Evolutionary conservation across 2,329 filamentous ascomycete genomes (phyloP).

Genomic region (Neopestalotiopsis rosae): DNA sequence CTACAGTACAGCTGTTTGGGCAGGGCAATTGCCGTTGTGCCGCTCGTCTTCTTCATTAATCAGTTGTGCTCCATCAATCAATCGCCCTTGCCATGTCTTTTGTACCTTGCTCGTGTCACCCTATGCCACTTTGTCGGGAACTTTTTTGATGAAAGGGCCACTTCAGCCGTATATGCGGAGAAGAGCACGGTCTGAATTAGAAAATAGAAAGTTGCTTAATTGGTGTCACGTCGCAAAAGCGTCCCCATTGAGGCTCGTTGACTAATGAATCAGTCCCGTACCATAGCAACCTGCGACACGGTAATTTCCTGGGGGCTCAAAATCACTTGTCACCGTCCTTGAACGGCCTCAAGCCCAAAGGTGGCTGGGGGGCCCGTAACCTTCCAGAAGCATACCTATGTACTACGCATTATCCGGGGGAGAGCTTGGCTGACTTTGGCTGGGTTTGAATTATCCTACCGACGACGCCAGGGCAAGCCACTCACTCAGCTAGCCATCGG

Average conservation of each 20-base stretch:
- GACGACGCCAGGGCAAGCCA: not conserved
- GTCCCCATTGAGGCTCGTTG: not conserved
- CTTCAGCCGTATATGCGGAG: slow-evolving; percentile 3
- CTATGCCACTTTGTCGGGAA: not conserved
- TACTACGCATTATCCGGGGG: not conserved
- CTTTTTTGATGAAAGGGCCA: not conserved
- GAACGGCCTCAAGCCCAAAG: not conserved
- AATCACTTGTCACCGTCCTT: not conserved
- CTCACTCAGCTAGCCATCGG: slow-evolving; percentile 5
- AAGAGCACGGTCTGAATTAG: not conserved
- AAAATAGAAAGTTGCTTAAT: not conserved
- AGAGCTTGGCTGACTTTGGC: too few relatives aligned
- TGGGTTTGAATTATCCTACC: too few relatives aligned
- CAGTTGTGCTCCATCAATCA: not conserved
- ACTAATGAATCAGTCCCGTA: not conserved
- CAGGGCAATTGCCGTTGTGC: not conserved
- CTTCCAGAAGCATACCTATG: not conserved
- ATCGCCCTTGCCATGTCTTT: not conserved
- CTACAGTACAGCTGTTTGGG: not conserved
- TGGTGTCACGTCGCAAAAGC: not conserved
- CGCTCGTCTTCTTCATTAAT: not conserved
- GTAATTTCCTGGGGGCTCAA: not conserved
- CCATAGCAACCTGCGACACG: not conserved
- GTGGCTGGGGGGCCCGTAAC: not conserved
- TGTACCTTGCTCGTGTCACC: not conserved